Conservation (phyloP, 2,329 filamentous ascomycete genomes). For the Pseudopyrenochaeta lycopersici region DNA sequence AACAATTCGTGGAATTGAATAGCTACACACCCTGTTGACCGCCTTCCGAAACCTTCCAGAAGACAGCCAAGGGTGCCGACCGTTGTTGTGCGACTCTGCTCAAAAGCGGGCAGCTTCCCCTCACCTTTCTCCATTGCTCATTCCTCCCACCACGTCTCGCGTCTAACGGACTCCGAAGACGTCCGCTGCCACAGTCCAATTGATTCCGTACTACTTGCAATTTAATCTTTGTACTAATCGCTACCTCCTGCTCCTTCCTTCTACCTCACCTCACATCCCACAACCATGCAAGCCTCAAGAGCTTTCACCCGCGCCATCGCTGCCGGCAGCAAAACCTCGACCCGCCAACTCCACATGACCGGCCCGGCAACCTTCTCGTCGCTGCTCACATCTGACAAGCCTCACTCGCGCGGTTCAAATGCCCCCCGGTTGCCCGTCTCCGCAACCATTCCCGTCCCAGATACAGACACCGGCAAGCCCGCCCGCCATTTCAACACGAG, state of each 20-base stretch:
- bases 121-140: slow-evolving; percentile 9
- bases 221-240: slow-evolving; percentile 3
- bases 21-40: slow-evolving; percentile 16
- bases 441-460: slow-evolving; percentile 54
- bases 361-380: slow-evolving; percentile 65
- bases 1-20: neutral
- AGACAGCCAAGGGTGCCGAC: slow-evolving; percentile 9
- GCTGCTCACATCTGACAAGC: slow-evolving; percentile 60
- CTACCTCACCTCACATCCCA: neutral
- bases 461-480: slow-evolving; percentile 37
- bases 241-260: neutral
- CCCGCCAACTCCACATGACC: slow-evolving; percentile 67
- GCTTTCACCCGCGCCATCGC: slow-evolving; percentile 16
- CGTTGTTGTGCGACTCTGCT: slow-evolving; percentile 2
- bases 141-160: slow-evolving; percentile 1
- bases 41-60: slow-evolving; percentile 12
- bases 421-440: slow-evolving; percentile 61
- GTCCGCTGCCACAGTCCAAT: neutral
- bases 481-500: slow-evolving; percentile 70
- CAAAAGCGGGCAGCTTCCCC: slow-evolving; percentile 24
- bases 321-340: slow-evolving; percentile 54
- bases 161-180: slow-evolving; percentile 1
- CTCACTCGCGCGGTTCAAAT: slow-evolving; percentile 53
- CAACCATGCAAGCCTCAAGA: slow-evolving; percentile 17
- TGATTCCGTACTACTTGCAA: neutral